These are phyloP conservation scores for Solanum medicagineum DNA, from an alignment of 257 asterid species.

Conservation along the genomic window DNA sequence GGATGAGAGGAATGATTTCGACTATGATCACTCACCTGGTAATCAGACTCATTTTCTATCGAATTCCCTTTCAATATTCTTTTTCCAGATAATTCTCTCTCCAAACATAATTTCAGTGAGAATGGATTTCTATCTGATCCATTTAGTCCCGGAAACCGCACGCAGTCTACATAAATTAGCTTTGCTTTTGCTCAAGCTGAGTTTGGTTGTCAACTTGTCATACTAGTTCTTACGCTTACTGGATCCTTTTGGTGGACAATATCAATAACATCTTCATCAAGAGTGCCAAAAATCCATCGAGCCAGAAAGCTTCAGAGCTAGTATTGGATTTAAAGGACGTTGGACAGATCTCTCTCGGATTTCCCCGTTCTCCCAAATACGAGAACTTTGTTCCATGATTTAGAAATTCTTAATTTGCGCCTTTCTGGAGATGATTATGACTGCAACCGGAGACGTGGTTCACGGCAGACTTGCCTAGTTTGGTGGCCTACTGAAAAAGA, in stretches of 20 bases:
- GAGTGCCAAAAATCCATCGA: slow-evolving; percentile 62
- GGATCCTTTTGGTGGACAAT: slow-evolving; percentile 97
- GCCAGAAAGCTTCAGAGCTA: slow-evolving; percentile 75
- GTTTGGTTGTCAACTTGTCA: slow-evolving; percentile 35
- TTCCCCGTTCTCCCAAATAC: slow-evolving; percentile 55
- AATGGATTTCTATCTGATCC: slow-evolving; percentile 62
- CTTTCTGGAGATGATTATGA: slow-evolving; percentile 52
- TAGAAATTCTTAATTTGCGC: slow-evolving; percentile 60
- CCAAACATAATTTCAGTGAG: slow-evolving; percentile 39
- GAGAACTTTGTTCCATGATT: slow-evolving; percentile 80
- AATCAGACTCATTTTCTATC: slow-evolving; percentile 34
- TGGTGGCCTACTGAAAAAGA: slow-evolving; percentile 91
- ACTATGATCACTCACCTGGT: slow-evolving; percentile 16
- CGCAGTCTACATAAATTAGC: slow-evolving; percentile 47
- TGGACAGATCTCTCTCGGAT: slow-evolving; percentile 71
- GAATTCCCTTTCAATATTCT: slow-evolving; percentile 47
- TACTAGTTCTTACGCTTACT: slow-evolving; percentile 67
- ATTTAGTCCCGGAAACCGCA: slow-evolving; percentile 37
- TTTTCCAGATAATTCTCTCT: slow-evolving; percentile 35
- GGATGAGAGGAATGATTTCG: slow-evolving; percentile 64
- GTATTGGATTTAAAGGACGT: slow-evolving; percentile 73
- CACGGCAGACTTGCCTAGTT: slow-evolving; percentile 60
- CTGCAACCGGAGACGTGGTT: slow-evolving; percentile 43
- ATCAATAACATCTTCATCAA: slow-evolving; percentile 52
- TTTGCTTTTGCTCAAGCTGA: slow-evolving; percentile 42